phyloP scores from a whole-genome alignment of 352 stramenopile species.

The Pythium myriotylum region DNA sequence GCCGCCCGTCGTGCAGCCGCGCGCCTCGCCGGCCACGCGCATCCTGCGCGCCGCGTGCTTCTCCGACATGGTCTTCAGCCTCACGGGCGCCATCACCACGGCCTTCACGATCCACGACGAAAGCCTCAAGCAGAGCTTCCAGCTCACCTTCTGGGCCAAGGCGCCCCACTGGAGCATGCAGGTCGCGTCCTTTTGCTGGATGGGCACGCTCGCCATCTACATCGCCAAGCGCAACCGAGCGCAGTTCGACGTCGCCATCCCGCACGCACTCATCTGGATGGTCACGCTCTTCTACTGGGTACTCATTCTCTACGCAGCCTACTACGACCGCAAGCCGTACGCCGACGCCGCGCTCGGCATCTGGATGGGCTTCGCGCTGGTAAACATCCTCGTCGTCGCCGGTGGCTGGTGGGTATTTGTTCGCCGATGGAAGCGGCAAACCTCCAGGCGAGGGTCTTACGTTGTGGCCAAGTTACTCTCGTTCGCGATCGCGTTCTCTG shows the following conservation, averaged over 20 bases:
- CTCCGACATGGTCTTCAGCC: conserved; percentile 71
- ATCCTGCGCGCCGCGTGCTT: conserved; percentile 73
- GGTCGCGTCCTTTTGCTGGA: conserved; percentile 81
- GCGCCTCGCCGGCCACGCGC: conserved; percentile 53
- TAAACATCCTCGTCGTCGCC: conserved; percentile 63
- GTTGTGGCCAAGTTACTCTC: conserved; percentile 79
- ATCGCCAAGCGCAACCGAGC: conserved; percentile 57
- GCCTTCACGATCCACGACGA: conserved; percentile 51
- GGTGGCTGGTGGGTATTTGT: conserved; percentile 65
- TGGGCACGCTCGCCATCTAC: conserved; percentile 72
- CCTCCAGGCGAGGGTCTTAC: conserved; percentile 47
- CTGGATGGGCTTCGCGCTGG: conserved; percentile 67
- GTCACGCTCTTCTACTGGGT: conserved; percentile 77
- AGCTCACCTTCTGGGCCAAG: conserved; percentile 70
- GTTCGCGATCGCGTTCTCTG: conserved; percentile 77
- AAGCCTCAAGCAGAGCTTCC: conserved; percentile 36
- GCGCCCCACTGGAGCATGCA: conserved; percentile 78
- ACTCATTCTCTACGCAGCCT: conserved; percentile 69
- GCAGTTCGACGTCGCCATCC: conserved; percentile 73
- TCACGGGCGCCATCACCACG: conserved; percentile 62
- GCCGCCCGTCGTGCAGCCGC: conserved; percentile 2
- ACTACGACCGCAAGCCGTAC: conserved; percentile 49
- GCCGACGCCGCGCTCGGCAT: conserved; percentile 62
- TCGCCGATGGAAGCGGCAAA: conserved; percentile 42
- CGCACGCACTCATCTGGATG: conserved; percentile 80